A percentile compares a stretch with the other conserved stretches of the same genome.
These are phyloP conservation scores for Ceratobasidium sp. DNA, from an alignment of 1,284 basidiomycete species.

Conservation along the genomic window DNA sequence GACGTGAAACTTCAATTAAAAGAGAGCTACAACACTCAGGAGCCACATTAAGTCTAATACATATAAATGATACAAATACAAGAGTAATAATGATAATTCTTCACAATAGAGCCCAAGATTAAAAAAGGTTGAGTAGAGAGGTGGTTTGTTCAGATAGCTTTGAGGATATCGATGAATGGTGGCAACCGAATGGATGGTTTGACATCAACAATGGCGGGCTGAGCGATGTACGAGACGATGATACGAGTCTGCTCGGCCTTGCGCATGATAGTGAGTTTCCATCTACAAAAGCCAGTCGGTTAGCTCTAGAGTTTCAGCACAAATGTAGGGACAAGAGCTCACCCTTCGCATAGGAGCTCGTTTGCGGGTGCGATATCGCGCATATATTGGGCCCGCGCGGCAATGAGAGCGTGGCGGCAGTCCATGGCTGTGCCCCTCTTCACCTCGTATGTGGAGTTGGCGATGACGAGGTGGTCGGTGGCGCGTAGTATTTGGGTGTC, in stretches of 20 bases:
- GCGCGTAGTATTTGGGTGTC: conserved; percentile 36
- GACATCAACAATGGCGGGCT: conserved; percentile 26
- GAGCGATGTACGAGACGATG: conserved; percentile 34
- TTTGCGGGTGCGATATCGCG: conserved; percentile 39
- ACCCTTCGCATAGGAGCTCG: conserved; percentile 43
- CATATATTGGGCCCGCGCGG: conserved; percentile 43
- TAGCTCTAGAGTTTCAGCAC: background rate
- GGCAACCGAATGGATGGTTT: conserved; percentile 35
- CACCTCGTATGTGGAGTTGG: conserved; percentile 37
- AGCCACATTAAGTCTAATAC: background rate
- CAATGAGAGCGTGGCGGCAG: conserved; percentile 37
- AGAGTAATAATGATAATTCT: conserved; percentile 22
- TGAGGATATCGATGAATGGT: conserved; percentile 38
- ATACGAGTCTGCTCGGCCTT: conserved; percentile 38
- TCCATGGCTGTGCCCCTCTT: conserved; percentile 16
- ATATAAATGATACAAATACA: background rate
- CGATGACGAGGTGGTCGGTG: conserved; percentile 35
- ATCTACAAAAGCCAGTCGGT: conserved; percentile 1
- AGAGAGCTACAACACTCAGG: background rate
- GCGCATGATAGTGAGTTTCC: conserved; percentile 38
- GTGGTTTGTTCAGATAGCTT: conserved; percentile 20
- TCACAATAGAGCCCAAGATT: background rate
- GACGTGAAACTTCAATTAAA: conserved; percentile 18
- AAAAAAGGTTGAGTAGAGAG: background rate
- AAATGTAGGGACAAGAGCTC: background rate